Conservation (phyloP, 306 rosid genomes). For the Castanea crenata region DNA sequence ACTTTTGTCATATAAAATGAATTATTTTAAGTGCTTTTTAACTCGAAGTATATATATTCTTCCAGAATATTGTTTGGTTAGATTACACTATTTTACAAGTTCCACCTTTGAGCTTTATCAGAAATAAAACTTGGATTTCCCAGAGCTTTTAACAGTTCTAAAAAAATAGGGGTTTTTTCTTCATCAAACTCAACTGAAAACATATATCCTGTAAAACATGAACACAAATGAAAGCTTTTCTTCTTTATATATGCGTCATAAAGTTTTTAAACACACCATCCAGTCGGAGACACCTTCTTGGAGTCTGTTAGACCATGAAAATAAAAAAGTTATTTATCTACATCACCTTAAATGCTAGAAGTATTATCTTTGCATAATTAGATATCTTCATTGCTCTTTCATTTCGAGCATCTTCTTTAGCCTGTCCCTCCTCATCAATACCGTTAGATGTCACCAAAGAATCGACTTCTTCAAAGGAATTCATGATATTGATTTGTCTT, state of each 20-base stretch:
- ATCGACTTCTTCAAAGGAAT: conserved; percentile 48
- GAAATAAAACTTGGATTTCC: no score
- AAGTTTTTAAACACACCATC: no score
- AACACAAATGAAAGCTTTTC: no score
- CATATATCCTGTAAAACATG: no score
- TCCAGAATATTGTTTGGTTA: not conserved
- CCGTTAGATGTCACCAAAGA: conserved; percentile 2
- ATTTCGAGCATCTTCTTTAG: conserved; percentile 25
- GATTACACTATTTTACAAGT: not conserved
- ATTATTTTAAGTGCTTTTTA: not conserved
- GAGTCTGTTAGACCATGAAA: not conserved
- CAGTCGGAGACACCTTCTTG: no score
- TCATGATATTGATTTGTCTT: conserved; percentile 41
- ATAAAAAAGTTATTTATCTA: no score
- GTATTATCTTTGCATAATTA: conserved; percentile 43
- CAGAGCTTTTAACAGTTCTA: no score
- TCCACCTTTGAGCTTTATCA: no score
- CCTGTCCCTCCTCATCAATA: conserved; percentile 22
- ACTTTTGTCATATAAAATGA: not conserved
- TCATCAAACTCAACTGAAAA: no score
- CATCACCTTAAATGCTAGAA: conserved; percentile 46
- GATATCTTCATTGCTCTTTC: conserved; percentile 57
- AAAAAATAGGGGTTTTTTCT: no score
- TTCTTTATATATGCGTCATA: no score
- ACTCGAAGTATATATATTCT: not conserved